Base-by-base conservation (phyloP, 495 filamentous ascomycete species). In the Hypomontagnella monticulosa region DNA sequence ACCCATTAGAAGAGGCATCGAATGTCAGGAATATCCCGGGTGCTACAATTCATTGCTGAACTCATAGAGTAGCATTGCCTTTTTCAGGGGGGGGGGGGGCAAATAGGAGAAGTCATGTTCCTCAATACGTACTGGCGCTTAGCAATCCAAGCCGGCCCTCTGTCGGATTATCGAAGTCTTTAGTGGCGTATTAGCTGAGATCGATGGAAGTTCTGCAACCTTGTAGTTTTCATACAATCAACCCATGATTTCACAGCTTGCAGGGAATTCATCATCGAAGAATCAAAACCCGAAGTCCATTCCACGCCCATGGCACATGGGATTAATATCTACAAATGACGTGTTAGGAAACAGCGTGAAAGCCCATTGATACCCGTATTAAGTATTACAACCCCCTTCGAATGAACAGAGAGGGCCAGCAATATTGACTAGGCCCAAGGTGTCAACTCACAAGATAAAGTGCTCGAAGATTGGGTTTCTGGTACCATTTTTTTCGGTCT, bases 201-300 rank as follows among this genome's bases (percentile, higher is more conserved):
- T 4, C 6, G 34, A 14, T 36, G 8, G 8, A 48, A 36, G 3
- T n/a, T 16, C 20, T 5, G 37, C 4, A 27, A 14, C 33, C 4
- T 30, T 34, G 2, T 20, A 20, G 9, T 1, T 10, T 11, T 70
- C 78, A 19, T 69, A 82, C 83, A 86, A 36, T 72, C 69, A 40
- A 81, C 77, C 83, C 81, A 87, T 16, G 78, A 73, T 20, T 71
- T 57, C 15, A 85, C 78, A 34, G 82, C 81, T 67, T 88, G 83
- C 6, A 87, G 73, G 0, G 79, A 79, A 55, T 86, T 88, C 75
- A 87, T 85, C 67, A 87, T 82, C 48, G 83, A 81, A 0, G 81
- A 83, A 65, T 88, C 85, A 64, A 87, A 88, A 4, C 86, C 85
- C 10, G 84, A 85, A 0, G 85, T 88, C 75, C 85, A 85, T 69